Base-by-base conservation (phyloP, 805 yeast species). In the Yamadazyma tumulicola region DNA sequence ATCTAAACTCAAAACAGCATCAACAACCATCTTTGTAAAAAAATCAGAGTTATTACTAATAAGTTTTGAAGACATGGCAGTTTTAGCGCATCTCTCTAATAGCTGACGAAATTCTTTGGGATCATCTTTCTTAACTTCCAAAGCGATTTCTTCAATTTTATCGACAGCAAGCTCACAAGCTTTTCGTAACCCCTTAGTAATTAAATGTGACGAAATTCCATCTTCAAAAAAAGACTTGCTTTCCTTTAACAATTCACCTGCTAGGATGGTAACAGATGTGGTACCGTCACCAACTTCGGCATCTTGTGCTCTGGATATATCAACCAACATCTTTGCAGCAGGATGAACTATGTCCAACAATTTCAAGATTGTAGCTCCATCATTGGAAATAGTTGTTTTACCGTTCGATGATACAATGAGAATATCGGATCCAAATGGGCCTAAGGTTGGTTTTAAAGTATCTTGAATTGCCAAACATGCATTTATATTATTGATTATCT, bases 261-360 rank as follows among this genome's bases (percentile, higher is more conserved):
- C 96, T 38, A 93, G 61, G 9, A 93, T 85, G 0, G 97, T 88
- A 20, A 94, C 98, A 17, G 96, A 84, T 0, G 98, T 91, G 26
- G 99, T 93, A 48, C 99, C 99, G 56, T 93, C 97, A 41, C 97
- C 97, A 47, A 91, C 96, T 61, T 91, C 97, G 41, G 94, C 96
- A 59, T 93, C 99, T 68, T 93, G 99, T 14, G 94, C 91, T 59
- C 93, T 82, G 32, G 96, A 83, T 37, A 93, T 84, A 57, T 94
- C 95, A 20, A 94, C 98, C 46, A 93, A 69, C 37, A 91, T 91
- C 52, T 86, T 88, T 38, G 98, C 98, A 8, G 99, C 98, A 7
- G 99, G 98, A 54, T 93, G 98, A 17, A 93, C 96, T 37, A 93
- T 94, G 54, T 93, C 98, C 47, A 93, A 66, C 38, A 93, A 71